Base-by-base conservation (phyloP, 2,329 filamentous ascomycete species). In the Pseudogymnoascus sp. region DNA sequence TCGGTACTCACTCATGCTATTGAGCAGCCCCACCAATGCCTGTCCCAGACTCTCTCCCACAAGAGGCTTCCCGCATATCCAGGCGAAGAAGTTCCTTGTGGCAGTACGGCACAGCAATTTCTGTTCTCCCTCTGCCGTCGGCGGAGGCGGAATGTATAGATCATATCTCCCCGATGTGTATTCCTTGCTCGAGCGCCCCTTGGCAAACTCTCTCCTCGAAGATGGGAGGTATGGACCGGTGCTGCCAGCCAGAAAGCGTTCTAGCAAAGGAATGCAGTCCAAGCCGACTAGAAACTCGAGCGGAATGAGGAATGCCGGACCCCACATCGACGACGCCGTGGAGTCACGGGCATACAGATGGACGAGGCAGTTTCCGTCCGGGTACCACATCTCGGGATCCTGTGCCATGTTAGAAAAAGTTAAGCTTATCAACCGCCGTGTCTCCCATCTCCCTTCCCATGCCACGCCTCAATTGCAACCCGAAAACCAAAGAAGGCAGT, bases 1-100 rank as follows among this genome's bases (percentile, higher is more conserved):
- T 34, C 89, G 81, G 69, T 86, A 89, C 45, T 87, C 79, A 41
- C 83, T 77, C 78, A 93, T 83, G 66, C 83, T 85, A 65, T 85
- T 81, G 68, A 89, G 77, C n/a, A 93, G 78, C 23, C 80, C 79
- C 13, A 88, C 81, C 8, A 93, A 76, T 0, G 89, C 81, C 19
- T 76, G 75, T 1, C 90, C 89, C 16, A 95, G 80, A 62, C 84
- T 81, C 37, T 81, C 77, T 5, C 89, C 90, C 1, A 92, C 89
- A 36, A 93, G 72, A 0, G 90, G 84, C 65, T 83, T 83, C 2
- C 83, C 79, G 64, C 84, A 82, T 1, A 90, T 74, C 79, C 87
- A 92, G 3, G 90, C 90, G 65, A 93, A 88, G 69, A 92, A 84
- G 71, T 93, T 93, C 13, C 90, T 83, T 2, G 85, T 90, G 1